Evolutionary conservation across 495 filamentous ascomycete species (phyloP).

Genomic region (Neurospora sp.): DNA sequence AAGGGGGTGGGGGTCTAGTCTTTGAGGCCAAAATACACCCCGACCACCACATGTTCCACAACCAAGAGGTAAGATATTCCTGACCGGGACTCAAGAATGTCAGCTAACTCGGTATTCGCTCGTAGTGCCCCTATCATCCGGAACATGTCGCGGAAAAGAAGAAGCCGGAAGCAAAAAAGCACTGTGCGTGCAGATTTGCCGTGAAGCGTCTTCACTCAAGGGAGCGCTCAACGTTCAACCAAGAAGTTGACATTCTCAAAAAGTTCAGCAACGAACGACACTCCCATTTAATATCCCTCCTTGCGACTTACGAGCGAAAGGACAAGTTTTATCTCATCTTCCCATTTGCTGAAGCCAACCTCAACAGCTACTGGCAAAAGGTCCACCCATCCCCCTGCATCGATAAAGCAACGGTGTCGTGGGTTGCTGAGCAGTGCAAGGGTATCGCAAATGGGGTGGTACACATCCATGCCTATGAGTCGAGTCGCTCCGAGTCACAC

Average conservation of each 20-base stretch:
- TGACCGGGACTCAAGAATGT: too few species aligned
- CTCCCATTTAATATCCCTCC: slow-evolving; percentile 14
- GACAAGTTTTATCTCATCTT: slow-evolving; percentile 15
- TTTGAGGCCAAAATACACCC: slow-evolving; percentile 8
- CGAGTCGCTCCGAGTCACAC: neutral
- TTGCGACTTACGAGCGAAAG: slow-evolving; percentile 12
- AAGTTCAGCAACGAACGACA: slow-evolving; percentile 9
- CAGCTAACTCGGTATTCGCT: too few species aligned
- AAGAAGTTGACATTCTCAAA: slow-evolving; percentile 16
- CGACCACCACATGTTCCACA: slow-evolving; percentile 11
- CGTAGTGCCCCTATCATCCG: neutral
- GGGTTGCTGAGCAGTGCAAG: slow-evolving; percentile 16
- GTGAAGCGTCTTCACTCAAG: slow-evolving; percentile 9
- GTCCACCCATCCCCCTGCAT: neutral
- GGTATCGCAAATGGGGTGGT: slow-evolving; percentile 11
- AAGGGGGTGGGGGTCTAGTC: slow-evolving; percentile 4
- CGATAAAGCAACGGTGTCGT: neutral
- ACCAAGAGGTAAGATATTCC: too few species aligned
- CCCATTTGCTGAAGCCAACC: slow-evolving; percentile 15
- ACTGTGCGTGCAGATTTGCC: slow-evolving; percentile 7
- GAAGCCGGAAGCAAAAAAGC: neutral
- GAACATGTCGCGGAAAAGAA: neutral
- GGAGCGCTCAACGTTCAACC: slow-evolving; percentile 5
- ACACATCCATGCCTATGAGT: slow-evolving; percentile 9
- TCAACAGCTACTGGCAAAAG: slow-evolving; percentile 11